Conservation (phyloP, 345 rosid genomes). For the Eucalyptus erythrocorys region DNA sequence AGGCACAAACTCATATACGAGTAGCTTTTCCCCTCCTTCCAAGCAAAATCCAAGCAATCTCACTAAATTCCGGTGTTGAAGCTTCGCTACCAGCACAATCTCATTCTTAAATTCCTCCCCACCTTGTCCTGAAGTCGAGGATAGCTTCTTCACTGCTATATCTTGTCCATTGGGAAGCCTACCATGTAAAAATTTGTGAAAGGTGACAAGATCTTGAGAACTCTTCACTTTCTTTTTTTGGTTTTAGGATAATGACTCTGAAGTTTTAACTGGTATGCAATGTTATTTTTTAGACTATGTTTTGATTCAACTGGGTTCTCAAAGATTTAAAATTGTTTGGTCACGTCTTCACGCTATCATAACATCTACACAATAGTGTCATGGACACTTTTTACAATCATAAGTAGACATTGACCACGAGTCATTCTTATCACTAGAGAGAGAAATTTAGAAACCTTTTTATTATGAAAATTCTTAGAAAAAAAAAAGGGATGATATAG, state of each 20-base stretch:
- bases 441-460: background rate
- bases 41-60: background rate
- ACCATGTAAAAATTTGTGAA: constrained; percentile 12
- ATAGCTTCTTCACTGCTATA: constrained; percentile 38
- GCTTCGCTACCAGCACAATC: background rate
- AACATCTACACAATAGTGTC: background rate
- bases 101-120: background rate
- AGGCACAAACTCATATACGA: background rate
- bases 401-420: background rate
- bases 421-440: background rate
- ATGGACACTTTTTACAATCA: background rate
- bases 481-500: background rate
- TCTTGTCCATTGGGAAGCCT: constrained; percentile 13
- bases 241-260: background rate
- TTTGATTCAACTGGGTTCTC: background rate
- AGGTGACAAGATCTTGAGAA: background rate
- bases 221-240: background rate
- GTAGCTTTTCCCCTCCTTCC: background rate
- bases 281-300: background rate
- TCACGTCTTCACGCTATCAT: background rate
- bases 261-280: background rate
- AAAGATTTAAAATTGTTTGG: background rate
- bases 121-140: constrained; percentile 25
- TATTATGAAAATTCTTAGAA: background rate
- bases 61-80: background rate